Evolutionary conservation across 192 early-diverging fungal genomes (phyloP).

Genomic region (Geosiphon pyriformis): DNA sequence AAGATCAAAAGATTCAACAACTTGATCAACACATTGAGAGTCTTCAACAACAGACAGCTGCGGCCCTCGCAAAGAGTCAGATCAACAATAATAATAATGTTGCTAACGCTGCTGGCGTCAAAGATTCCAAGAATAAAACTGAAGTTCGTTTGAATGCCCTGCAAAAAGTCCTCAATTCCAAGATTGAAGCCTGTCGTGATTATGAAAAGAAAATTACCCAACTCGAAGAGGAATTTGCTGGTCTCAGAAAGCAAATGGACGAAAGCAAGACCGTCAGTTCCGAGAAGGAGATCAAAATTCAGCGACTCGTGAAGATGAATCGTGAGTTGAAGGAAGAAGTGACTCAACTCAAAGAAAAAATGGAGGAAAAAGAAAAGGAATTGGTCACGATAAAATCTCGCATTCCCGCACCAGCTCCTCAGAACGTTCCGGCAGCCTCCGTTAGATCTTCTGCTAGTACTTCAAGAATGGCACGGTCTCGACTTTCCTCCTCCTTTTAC

Average conservation of each 20-base stretch:
- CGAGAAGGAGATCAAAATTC: slow-evolving; percentile 21
- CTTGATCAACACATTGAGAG: slow-evolving; percentile 20
- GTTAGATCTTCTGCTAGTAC: neutral
- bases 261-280: slow-evolving; percentile 7
- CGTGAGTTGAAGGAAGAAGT: slow-evolving; percentile 24
- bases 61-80: neutral
- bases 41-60: slow-evolving; percentile 2
- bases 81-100: no score
- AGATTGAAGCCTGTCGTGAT: slow-evolving; percentile 22
- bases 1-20: slow-evolving; percentile 18
- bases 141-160: slow-evolving; percentile 23
- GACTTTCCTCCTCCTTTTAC: slow-evolving; percentile 6
- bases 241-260: slow-evolving; percentile 12
- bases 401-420: slow-evolving; percentile 11
- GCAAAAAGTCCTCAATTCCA: slow-evolving; percentile 21
- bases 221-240: slow-evolving; percentile 16
- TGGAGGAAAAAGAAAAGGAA: slow-evolving; percentile 25
- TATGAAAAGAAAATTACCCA: slow-evolving; percentile 22
- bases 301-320: slow-evolving; percentile 20
- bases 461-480: neutral
- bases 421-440: neutral
- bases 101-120: neutral
- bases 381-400: slow-evolving; percentile 18
- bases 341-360: slow-evolving; percentile 22
- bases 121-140: slow-evolving; percentile 14